Percentiles rank a stretch among this genome's conserved stretches.
phyloP scores from a whole-genome alignment of 2,329 filamentous ascomycete species.

The Zopfia rhizophila region DNA sequence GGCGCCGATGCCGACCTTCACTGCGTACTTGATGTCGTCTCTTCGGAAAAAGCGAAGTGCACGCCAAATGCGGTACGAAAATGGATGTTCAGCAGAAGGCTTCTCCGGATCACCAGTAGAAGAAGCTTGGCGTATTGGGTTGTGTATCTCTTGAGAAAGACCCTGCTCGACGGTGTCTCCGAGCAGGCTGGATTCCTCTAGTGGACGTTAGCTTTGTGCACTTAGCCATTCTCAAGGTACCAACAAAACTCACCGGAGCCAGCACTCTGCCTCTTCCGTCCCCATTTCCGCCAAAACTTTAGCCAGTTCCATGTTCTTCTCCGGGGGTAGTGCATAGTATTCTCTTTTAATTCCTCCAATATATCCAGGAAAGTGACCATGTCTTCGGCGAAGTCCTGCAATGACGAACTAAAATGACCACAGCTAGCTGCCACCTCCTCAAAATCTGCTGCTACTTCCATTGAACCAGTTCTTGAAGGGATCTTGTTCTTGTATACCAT shows the following conservation, averaged over 20 bases:
- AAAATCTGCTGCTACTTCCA: conserved; percentile 88
- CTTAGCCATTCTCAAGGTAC: no score
- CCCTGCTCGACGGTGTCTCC: conserved; percentile 41
- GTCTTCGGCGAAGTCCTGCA: conserved; percentile 91
- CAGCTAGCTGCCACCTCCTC: conserved; percentile 98
- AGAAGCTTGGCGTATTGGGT: conserved; percentile 43
- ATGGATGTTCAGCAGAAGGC: conserved; percentile 39
- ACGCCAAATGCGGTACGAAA: conserved; percentile 64
- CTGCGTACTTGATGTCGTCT: conserved; percentile 79
- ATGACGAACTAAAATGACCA: conserved; percentile 92
- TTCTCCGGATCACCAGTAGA: conserved; percentile 40
- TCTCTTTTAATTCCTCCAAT: conserved; percentile 84
- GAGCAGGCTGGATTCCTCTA: conserved; percentile 36
- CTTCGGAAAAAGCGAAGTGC: conserved; percentile 67
- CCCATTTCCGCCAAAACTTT: conserved; percentile 72
- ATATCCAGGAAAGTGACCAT: conserved; percentile 84
- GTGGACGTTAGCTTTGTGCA: conserved; percentile 23
- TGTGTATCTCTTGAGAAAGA: conserved; percentile 48
- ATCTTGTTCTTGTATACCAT: conserved; percentile 84
- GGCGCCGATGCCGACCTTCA: conserved; percentile 93
- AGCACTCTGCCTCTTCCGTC: conserved; percentile 20
- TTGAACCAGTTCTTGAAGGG: conserved; percentile 72
- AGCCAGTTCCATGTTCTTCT: conserved; percentile 86
- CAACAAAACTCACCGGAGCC: conserved; percentile 35
- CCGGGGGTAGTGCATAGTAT: conserved; percentile 69